Evolutionary conservation across 192 early-diverging fungal species (phyloP).

Genomic region (Martensiomyces pterosporus): DNA sequence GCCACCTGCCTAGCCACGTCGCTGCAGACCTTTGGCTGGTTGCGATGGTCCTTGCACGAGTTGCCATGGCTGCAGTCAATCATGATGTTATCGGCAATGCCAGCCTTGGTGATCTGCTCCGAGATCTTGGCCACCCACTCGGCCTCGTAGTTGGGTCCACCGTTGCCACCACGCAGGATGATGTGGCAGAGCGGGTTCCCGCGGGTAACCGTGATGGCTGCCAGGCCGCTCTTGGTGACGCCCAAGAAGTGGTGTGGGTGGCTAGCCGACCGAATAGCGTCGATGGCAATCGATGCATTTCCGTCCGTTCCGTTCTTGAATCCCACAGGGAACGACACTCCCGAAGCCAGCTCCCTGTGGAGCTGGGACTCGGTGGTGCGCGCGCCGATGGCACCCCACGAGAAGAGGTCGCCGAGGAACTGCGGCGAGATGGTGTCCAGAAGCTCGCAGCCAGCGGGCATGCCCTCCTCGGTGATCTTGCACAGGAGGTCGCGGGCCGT

Average conservation of each 20-base stretch:
- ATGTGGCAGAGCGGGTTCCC: constrained; percentile 85
- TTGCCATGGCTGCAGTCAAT: constrained; percentile 96
- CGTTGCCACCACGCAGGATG: constrained; percentile 85
- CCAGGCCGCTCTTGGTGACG: constrained; percentile 91
- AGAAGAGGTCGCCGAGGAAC: constrained; percentile 88
- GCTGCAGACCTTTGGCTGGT: constrained; percentile 73
- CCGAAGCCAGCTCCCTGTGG: constrained; percentile 91
- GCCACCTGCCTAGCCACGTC: constrained; percentile 71
- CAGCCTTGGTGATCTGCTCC: constrained; percentile 59
- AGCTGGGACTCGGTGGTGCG: constrained; percentile 94
- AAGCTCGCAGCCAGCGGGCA: constrained; percentile 86
- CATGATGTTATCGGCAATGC: constrained; percentile 73
- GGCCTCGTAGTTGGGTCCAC: constrained; percentile 83
- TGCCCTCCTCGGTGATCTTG: constrained; percentile 74
- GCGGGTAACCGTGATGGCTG: constrained; percentile 81
- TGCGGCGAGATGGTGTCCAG: constrained; percentile 96
- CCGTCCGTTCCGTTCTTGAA: constrained; percentile 99
- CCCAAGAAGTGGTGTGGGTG: constrained; percentile 88
- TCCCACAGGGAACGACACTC: constrained; percentile 93
- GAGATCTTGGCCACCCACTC: constrained; percentile 56
- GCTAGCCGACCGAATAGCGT: constrained; percentile 67
- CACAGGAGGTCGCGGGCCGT: constrained; percentile 76
- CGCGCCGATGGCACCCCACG: constrained; percentile 97
- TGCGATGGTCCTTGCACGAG: constrained; percentile 80
- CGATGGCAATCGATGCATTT: constrained; percentile 68